Conservation (phyloP, 2,329 filamentous ascomycete genomes). For the Aspergillus sp. region DNA sequence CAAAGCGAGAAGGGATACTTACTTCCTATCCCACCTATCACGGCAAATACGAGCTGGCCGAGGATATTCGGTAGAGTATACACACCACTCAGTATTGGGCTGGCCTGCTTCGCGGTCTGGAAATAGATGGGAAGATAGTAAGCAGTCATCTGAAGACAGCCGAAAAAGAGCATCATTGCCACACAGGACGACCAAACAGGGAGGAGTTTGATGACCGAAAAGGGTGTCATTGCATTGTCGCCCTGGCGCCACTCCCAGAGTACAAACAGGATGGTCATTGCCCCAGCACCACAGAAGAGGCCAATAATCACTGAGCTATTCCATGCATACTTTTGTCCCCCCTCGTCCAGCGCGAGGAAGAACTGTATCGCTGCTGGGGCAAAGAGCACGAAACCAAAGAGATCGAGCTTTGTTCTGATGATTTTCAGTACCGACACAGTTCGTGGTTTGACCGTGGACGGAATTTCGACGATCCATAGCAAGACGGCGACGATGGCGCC, state of each 20-base stretch:
- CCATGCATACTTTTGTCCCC: conserved; percentile 54
- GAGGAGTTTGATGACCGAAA: conserved; percentile 2
- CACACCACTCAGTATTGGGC: conserved; percentile 24
- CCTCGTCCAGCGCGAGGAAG: conserved; percentile 58
- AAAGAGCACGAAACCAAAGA: conserved; percentile 50
- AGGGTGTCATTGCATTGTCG: conserved; percentile 14
- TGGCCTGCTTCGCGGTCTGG: conserved; percentile 37
- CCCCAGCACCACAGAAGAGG: conserved; percentile 33
- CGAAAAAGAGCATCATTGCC: conserved; percentile 32
- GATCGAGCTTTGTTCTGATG: conserved; percentile 43
- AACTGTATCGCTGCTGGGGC: conserved; percentile 53
- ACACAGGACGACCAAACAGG: conserved; percentile 23
- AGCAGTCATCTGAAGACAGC: conserved; percentile 21
- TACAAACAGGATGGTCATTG: conserved; percentile 9
- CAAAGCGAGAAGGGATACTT: conserved; percentile 2
- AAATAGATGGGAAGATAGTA: conserved; percentile 52
- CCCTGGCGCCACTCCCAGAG: conserved; percentile 14
- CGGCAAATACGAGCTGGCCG: conserved; percentile 28
- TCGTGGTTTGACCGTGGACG: conserved; percentile 2
- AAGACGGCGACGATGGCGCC: conserved; percentile 20
- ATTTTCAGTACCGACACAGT: conserved; percentile 4
- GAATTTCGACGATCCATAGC: conserved; percentile 22
- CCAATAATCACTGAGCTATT: conserved; percentile 37
- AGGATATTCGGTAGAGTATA: conserved; percentile 29
- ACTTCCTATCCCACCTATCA: conserved; percentile 33